These are phyloP conservation scores for Brassica rapa DNA, from an alignment of 345 rosid genomes.

Conservation along the genomic window DNA sequence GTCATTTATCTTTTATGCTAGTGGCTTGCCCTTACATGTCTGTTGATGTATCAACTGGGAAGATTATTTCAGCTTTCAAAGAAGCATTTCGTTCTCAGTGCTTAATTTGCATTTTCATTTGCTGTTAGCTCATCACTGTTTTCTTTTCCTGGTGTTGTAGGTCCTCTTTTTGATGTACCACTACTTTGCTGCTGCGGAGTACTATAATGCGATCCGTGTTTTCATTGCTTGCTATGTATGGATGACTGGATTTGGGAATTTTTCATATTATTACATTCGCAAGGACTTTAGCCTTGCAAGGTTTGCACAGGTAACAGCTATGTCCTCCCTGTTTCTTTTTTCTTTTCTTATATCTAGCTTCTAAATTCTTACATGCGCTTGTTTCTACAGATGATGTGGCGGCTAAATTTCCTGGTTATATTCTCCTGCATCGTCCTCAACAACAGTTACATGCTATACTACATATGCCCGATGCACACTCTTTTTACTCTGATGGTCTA, in stretches of 20 bases:
- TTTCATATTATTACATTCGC: conserved; percentile 94
- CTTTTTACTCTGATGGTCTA: conserved; percentile 99
- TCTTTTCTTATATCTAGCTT: conserved; percentile 21
- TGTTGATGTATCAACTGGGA: conserved; percentile 3
- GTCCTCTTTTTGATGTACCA: conserved; percentile 98
- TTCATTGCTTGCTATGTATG: conserved; percentile 99
- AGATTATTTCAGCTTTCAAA: conserved; percentile 9
- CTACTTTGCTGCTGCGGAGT: conserved; percentile 96
- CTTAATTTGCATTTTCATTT: conserved; percentile 4
- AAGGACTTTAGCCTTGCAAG: conserved; percentile 93
- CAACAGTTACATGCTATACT: conserved; percentile 90
- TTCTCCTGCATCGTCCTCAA: conserved; percentile 83
- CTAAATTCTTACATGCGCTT: conserved; percentile 27
- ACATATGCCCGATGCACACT: conserved; percentile 99
- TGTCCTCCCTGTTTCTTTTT: not conserved
- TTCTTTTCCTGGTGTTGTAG: conserved; percentile 51
- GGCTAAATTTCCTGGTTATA: conserved; percentile 91
- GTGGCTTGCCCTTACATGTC: not conserved
- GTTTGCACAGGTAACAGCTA: conserved; percentile 84
- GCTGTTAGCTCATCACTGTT: conserved; percentile 20
- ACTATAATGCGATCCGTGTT: conserved; percentile 88
- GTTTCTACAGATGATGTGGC: conserved; percentile 96
- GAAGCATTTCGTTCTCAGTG: not conserved
- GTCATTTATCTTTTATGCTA: conserved; percentile 16
- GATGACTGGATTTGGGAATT: conserved; percentile 99